Evolutionary conservation across 192 early-diverging fungal species (phyloP).

Genomic region (Podila epicladia): DNA sequence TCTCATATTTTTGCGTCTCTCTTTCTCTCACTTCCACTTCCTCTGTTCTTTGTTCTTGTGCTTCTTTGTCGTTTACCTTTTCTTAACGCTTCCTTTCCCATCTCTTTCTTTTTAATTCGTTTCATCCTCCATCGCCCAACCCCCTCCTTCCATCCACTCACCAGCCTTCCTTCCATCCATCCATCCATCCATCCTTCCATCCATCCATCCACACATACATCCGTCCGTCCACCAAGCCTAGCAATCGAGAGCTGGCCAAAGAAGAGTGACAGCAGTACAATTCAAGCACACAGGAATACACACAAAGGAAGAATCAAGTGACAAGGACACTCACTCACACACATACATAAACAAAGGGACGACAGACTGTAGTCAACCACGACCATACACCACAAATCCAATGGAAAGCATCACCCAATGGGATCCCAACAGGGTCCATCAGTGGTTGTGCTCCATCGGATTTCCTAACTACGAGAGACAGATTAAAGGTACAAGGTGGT

Average conservation of each 20-base stretch:
- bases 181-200: background rate
- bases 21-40: too few species aligned
- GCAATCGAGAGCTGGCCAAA: too few species aligned
- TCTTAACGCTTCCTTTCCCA: background rate
- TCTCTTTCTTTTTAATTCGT: background rate
- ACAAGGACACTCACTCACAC: background rate
- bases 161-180: background rate
- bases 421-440: slow-evolving; percentile 64
- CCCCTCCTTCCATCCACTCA: background rate
- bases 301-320: background rate
- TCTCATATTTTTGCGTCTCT: background rate
- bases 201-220: background rate
- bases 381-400: background rate
- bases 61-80: background rate
- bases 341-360: background rate
- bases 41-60: background rate
- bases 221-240: background rate
- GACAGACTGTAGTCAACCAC: too few species aligned
- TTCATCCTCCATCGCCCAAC: background rate
- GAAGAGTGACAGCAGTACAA: background rate
- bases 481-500: slow-evolving; percentile 56
- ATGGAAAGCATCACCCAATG: slow-evolving; percentile 66
- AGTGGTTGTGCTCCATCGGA: slow-evolving; percentile 64
- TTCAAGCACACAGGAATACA: background rate
- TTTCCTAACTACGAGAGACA: slow-evolving; percentile 64